Evolutionary conservation across 2,329 filamentous ascomycete genomes (phyloP).

Genomic region (Alternaria metachromatica): DNA sequence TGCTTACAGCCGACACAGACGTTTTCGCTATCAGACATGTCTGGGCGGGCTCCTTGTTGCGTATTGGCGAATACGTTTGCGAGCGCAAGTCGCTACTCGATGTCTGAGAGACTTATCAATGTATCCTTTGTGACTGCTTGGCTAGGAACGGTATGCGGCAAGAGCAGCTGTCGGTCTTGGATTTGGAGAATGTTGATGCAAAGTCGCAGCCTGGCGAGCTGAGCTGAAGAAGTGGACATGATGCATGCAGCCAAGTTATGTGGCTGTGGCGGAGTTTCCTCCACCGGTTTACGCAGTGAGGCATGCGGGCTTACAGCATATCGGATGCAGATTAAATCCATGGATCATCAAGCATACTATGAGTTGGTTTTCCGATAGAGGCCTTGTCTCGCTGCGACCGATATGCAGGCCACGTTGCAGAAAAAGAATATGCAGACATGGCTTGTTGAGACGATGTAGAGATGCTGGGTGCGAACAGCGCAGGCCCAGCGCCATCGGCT

Average conservation of each 20-base stretch:
- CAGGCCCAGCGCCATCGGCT: no score
- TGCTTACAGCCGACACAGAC: background rate
- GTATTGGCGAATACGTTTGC: background rate
- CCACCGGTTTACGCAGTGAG: background rate
- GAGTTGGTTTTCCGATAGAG: background rate
- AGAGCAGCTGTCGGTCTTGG: background rate
- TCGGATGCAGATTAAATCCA: background rate
- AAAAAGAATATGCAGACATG: background rate
- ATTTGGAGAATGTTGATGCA: background rate
- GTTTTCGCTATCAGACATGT: background rate
- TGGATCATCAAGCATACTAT: background rate
- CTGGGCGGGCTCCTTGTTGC: accelerated
- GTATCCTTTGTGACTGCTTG: background rate
- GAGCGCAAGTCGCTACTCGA: no score
- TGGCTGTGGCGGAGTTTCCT: background rate
- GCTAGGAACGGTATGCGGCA: background rate
- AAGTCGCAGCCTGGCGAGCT: background rate
- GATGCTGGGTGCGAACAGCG: no score
- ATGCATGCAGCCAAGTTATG: background rate
- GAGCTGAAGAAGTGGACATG: background rate
- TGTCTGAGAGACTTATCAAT: background rate
- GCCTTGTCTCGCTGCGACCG: no score
- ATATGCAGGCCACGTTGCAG: no score
- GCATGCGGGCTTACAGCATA: background rate
- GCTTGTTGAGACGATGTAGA: background rate